A percentile compares a stretch with the other conserved stretches of the same genome.
Evolutionary conservation across 148 eudicot species (phyloP).

Genomic region (Talinum fruticosum): DNA sequence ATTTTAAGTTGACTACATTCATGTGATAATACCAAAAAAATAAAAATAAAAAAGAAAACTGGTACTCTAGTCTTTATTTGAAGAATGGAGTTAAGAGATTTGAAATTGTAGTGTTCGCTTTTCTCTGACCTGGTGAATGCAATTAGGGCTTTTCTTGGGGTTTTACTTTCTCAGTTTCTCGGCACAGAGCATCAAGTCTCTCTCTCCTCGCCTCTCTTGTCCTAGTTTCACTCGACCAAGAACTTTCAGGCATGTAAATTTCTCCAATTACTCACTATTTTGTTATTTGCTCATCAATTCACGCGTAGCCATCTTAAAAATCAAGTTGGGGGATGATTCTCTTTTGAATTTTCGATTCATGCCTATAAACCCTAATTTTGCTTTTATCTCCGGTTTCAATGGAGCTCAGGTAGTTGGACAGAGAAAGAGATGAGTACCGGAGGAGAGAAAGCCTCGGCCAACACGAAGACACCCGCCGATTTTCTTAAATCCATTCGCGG

Average conservation of each 20-base stretch:
- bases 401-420: background rate
- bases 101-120: background rate
- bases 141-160: background rate
- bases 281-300: background rate
- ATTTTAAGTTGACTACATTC: too few relatives aligned
- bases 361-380: conserved; percentile 16
- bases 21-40: too few relatives aligned
- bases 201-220: background rate
- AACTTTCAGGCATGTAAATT: background rate
- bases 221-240: background rate
- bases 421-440: conserved; percentile 60
- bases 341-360: background rate
- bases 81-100: too few relatives aligned
- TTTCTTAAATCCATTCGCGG: conserved; percentile 95
- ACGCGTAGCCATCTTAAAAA: background rate
- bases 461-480: conserved; percentile 89
- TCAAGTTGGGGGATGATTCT: background rate
- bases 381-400: background rate
- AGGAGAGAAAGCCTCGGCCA: conserved; percentile 59
- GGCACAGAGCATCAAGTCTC: background rate
- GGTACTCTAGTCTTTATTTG: background rate
- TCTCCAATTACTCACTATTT: background rate
- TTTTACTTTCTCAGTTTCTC: background rate
- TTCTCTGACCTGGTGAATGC: too few relatives aligned
- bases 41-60: too few relatives aligned